Percentiles rank a stretch among this genome's conserved stretches.
phyloP scores from a whole-genome alignment of 805 yeast species.

The Ogataea trehaloabstinens region DNA sequence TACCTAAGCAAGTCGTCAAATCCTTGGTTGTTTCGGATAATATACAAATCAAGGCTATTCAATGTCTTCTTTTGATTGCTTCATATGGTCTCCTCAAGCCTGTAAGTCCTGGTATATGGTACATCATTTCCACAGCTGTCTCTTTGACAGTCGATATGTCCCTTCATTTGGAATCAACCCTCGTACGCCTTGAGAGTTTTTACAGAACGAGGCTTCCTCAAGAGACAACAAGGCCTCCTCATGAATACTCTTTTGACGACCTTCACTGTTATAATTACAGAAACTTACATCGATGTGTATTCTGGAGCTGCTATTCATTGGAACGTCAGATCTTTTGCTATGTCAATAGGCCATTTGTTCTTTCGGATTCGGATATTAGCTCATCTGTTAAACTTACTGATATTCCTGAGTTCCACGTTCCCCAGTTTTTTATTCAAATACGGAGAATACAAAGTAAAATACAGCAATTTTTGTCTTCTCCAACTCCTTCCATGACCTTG shows the following conservation, averaged over 20 bases:
- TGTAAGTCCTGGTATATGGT: slow-evolving; percentile 46
- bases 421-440: slow-evolving; percentile 11
- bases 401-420: slow-evolving; percentile 8
- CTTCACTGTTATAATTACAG: slow-evolving; percentile 6
- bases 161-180: slow-evolving; percentile 2
- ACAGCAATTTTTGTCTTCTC: slow-evolving; percentile 6
- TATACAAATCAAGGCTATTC: slow-evolving; percentile 35
- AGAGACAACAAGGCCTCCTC: not conserved
- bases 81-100: slow-evolving; percentile 44
- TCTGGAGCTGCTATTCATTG: slow-evolving; percentile 46
- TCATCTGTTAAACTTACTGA: slow-evolving; percentile 1
- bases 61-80: slow-evolving; percentile 37
- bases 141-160: slow-evolving; percentile 38
- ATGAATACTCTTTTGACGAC: slow-evolving; percentile 8
- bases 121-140: slow-evolving; percentile 40
- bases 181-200: slow-evolving; percentile 1
- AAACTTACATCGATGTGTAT: slow-evolving; percentile 28
- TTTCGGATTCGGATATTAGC: slow-evolving; percentile 34
- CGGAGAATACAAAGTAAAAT: slow-evolving; percentile 16
- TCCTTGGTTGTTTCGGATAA: slow-evolving; percentile 2
- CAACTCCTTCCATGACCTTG: not conserved
- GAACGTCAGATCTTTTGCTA: slow-evolving; percentile 48
- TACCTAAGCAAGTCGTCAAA: slow-evolving; percentile 2
- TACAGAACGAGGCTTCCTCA: slow-evolving; percentile 2
- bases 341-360: slow-evolving; percentile 42